These are phyloP conservation scores for Candida rishiriensis DNA, from an alignment of 805 yeast genomes.

Conservation along the genomic window DNA sequence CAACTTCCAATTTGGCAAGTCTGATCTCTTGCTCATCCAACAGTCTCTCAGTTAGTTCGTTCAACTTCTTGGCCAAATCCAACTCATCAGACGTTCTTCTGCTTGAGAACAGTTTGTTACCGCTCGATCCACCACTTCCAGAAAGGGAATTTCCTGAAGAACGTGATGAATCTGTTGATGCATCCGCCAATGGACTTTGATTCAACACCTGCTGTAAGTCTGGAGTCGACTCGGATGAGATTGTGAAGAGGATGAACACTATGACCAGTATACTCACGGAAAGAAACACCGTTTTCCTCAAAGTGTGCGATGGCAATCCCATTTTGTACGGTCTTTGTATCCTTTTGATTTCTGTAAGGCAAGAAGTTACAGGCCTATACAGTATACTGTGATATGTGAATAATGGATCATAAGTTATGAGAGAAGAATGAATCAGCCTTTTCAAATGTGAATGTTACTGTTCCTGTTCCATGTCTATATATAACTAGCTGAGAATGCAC, in stretches of 20 bases:
- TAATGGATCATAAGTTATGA: no score
- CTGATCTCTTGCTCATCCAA: conserved; percentile 61
- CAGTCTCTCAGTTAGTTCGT: conserved; percentile 56
- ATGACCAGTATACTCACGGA: conserved; percentile 26
- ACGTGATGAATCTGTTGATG: conserved; percentile 6
- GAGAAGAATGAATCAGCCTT: no score
- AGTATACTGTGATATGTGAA: no score
- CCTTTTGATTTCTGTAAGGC: no score
- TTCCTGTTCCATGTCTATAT: no score
- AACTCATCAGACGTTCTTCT: conserved; percentile 35
- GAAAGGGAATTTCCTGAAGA: background rate
- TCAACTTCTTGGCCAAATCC: conserved; percentile 50
- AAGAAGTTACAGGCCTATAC: no score
- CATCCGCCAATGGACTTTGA: conserved; percentile 26
- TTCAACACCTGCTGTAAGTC: conserved; percentile 34
- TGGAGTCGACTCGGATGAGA: conserved; percentile 30
- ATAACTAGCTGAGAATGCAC: no score
- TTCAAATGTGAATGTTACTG: no score
- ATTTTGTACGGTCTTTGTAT: background rate
- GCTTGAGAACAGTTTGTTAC: conserved; percentile 4
- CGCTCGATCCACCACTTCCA: background rate
- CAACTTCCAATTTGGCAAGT: conserved; percentile 54
- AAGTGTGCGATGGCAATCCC: conserved; percentile 5
- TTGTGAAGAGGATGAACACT: conserved; percentile 24
- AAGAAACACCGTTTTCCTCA: conserved; percentile 27